Conservation (phyloP, 2,329 filamentous ascomycete genomes). For the Fonsecaea monophora region DNA sequence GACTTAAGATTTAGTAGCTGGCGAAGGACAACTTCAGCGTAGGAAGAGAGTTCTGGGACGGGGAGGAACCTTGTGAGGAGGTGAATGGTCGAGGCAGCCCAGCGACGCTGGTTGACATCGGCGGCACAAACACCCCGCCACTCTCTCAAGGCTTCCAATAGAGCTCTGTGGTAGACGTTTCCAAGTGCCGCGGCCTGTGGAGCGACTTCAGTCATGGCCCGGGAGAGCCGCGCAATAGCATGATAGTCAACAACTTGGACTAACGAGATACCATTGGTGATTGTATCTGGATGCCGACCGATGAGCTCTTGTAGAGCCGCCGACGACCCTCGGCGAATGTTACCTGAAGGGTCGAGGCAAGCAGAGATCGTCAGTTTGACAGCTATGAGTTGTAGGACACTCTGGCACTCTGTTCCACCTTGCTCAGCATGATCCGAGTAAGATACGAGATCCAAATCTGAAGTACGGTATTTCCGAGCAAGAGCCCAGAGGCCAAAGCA, state of each 20-base stretch:
- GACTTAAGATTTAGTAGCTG: conserved; percentile 46
- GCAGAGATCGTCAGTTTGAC: conserved; percentile 81
- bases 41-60: conserved; percentile 7
- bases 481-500: conserved; percentile 97
- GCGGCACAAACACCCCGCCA: conserved; percentile 90
- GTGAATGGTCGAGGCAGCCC: conserved; percentile 74
- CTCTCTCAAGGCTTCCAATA: conserved; percentile 73
- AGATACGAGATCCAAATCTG: conserved; percentile 67
- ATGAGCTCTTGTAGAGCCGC: conserved; percentile 93
- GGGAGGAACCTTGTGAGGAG: conserved; percentile 43
- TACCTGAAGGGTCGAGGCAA: conserved; percentile 87
- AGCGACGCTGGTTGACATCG: conserved; percentile 74
- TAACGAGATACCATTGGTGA: conserved; percentile 79
- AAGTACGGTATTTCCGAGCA: conserved; percentile 82
- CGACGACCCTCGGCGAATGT: conserved; percentile 89
- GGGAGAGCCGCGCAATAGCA: conserved; percentile 82
- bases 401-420: conserved; percentile 32
- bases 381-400: conserved; percentile 76
- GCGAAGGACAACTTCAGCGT: conserved; percentile 40
- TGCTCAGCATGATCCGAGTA: conserved; percentile 24
- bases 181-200: conserved; percentile 71
- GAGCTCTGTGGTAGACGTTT: conserved; percentile 67
- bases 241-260: conserved; percentile 95
- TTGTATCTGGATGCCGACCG: conserved; percentile 85
- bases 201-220: conserved; percentile 80